Base-by-base conservation (phyloP, 805 yeast species). In the Sugiyamaella boreocaroliniensis region DNA sequence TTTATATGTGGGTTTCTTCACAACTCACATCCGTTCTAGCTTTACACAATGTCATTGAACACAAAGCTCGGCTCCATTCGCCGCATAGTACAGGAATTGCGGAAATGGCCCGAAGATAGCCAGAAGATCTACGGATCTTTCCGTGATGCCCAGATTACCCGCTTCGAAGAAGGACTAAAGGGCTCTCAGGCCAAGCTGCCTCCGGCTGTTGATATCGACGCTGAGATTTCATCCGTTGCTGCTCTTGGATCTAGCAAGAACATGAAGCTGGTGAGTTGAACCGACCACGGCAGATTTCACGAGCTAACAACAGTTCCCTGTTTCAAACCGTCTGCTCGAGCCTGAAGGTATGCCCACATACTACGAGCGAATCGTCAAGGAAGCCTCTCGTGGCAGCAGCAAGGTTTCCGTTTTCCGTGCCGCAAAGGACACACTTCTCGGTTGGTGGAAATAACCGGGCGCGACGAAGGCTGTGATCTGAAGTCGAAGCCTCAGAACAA, bases 331-430 rank as follows among this genome's bases (percentile, higher is more conserved):
- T 64, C 68, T 89, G 58, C 68, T 80, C 61, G 74, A 68, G 59
- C 97, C 97, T n/a, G 82, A 83, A 62, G 96, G 96, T 1, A 86
- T 88, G 68, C 89, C 95, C 2, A 68, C 76, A 46, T 89, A 89
- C 64, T 89, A 89, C 63, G 78, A 75, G 42, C 76, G 93, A 62
- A 74, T 89, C 50, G 59, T 84, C 68, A 74, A 76, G 26, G 95
- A 88, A 65, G 77, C 89, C 43, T 74, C 76, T 54, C 90, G 92
- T 20, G 82, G 83, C 61, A 76, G 78, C 62, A 83, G 79, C 66
- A 95, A 86, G 68, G 76, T 79, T 14, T 53, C 66, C n/a, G 67
- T 84, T 49, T 66, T 78, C 50, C 71, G 80, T 41, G 95, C 93
- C 18, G 62, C 86, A 66, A 81, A 82, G 68, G 85, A 90, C 16